A percentile compares a stretch with the other conserved stretches of the same genome.
Evolutionary conservation across 495 filamentous ascomycete species (phyloP).

Genomic region (Thermochaetoides thermophila): DNA sequence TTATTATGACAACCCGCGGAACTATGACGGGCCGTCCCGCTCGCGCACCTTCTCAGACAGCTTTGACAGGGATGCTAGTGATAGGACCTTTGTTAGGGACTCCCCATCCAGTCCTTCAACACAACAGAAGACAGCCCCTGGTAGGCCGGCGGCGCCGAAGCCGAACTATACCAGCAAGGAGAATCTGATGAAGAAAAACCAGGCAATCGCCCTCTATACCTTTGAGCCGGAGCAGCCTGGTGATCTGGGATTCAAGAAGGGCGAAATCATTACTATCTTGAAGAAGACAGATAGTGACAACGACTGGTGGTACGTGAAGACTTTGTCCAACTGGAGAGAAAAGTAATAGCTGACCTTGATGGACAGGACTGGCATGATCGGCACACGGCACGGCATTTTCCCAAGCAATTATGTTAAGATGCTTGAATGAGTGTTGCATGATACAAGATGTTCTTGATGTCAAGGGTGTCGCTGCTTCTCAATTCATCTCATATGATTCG

Average conservation of each 20-base stretch:
- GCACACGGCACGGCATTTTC: conserved; percentile 38
- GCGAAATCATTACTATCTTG: conserved; percentile 89
- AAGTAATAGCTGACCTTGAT: conserved; percentile 1
- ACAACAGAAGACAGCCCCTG: conserved; percentile 34
- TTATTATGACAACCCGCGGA: conserved; percentile 55
- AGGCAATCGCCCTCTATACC: conserved; percentile 78
- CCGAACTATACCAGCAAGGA: conserved; percentile 60
- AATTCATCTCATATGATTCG: too few relatives aligned
- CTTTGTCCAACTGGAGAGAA: conserved; percentile 10
- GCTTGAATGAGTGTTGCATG: conserved; percentile 18
- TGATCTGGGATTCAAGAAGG: conserved; percentile 92
- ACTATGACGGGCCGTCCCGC: conserved; percentile 32
- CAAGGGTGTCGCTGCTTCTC: conserved; percentile 37
- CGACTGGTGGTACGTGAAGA: conserved; percentile 75
- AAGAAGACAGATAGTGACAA: conserved; percentile 87
- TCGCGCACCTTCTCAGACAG: conserved; percentile 22
- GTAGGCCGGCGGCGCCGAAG: conserved; percentile 73
- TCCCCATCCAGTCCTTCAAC: too few relatives aligned
- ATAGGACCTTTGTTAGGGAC: not conserved
- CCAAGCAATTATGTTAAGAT: conserved; percentile 44
- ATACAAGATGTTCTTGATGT: too few relatives aligned
- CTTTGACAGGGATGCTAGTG: conserved; percentile 27
- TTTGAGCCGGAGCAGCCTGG: conserved; percentile 91
- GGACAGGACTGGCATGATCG: conserved; percentile 41
- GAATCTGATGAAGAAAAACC: conserved; percentile 55